Evolutionary conservation across 2,329 filamentous ascomycete genomes (phyloP).

Genomic region (Zymoseptoria ardabiliae): DNA sequence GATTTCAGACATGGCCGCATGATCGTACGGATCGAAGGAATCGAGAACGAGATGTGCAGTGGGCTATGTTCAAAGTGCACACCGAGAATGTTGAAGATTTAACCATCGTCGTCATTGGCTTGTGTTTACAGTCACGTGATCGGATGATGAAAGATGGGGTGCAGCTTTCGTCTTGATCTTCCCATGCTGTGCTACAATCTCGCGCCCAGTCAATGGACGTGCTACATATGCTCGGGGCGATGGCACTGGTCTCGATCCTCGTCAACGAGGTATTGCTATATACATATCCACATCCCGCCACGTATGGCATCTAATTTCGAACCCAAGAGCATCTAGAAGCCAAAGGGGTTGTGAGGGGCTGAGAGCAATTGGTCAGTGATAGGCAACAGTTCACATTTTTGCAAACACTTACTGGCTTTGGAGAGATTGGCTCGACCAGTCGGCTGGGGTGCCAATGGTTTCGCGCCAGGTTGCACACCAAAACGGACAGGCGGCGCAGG

Average conservation of each 20-base stretch:
- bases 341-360: slow-evolving; percentile 66
- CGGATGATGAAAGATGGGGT: background rate
- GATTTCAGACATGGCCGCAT: slow-evolving; percentile 43
- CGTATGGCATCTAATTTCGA: slow-evolving; percentile 1
- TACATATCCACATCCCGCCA: slow-evolving; percentile 14
- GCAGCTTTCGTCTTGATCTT: no score
- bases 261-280: slow-evolving; percentile 13
- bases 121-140: background rate
- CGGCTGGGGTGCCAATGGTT: slow-evolving; percentile 75
- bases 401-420: slow-evolving; percentile 78
- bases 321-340: slow-evolving; percentile 43
- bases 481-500: slow-evolving; percentile 85
- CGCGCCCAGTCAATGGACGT: background rate
- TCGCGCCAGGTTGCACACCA: slow-evolving; percentile 63
- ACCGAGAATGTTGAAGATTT: background rate
- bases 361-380: slow-evolving; percentile 3
- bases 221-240: background rate
- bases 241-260: slow-evolving; percentile 2
- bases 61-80: background rate
- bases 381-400: background rate
- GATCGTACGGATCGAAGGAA: background rate
- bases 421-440: slow-evolving; percentile 88
- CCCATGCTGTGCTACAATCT: background rate
- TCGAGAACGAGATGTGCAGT: background rate
- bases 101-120: background rate